Base-by-base conservation (phyloP, 768 basidiomycete species). In the Suillus bovinus region DNA sequence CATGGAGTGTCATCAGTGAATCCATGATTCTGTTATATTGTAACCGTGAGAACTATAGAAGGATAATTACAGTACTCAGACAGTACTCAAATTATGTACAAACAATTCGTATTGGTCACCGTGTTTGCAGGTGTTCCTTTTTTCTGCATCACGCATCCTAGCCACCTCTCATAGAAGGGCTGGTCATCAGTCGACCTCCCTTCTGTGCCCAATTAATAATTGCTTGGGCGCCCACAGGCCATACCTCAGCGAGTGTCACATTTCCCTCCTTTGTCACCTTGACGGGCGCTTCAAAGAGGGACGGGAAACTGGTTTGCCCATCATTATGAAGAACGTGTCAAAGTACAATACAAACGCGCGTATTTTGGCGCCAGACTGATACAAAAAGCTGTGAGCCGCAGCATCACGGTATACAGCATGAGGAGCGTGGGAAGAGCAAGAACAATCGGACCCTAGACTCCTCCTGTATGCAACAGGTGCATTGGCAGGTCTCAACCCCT, bases 271-370 rank as follows among this genome's bases (percentile, higher is more conserved):
- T 82, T 56, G 86, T 77, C 14, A 86, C 68, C 54, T 84, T 81
- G 10, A 86, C 89, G 24, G 82, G 69, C 0, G 82, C 82, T 38
- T 78, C 77, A 0, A n/a, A n/a, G n/a, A n/a, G n/a, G n/a, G 83
- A 78, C 0, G 86, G 74, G 7, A 89, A n/a, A n/a, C 76, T 1
- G 84, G 83, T 47, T 78, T 77, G 84, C 89, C 33, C 74, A 79
- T 47, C 64, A 78, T 73, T 0, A 86, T 86, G 81, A 99, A 98
- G 81, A 95, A 98, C 0, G 91, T 90, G 76, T 99, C 96, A 70
- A 99, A 99, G 78, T 96, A 96, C 20, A 95, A 85, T 29, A 97
- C 81, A 77, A 99, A 87, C 7, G 91, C 82, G 70, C 86, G 86
- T 46, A 91, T 80, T 71, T 89, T 89, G 6, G 82, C 84, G 38